Base-by-base conservation (phyloP, 768 basidiomycete species). In the Hericium coralloides region DNA sequence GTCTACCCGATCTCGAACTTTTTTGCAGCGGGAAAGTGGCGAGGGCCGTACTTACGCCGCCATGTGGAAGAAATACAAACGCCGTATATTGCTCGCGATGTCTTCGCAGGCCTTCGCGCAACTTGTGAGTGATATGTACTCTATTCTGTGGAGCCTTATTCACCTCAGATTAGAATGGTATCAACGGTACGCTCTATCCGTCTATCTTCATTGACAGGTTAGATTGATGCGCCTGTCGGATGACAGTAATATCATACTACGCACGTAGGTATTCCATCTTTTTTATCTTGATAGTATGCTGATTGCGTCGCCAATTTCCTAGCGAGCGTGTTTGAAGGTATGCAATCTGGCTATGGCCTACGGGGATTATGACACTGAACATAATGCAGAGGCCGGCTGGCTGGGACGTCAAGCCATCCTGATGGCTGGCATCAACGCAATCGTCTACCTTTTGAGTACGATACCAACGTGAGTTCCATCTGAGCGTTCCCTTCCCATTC, bases 61-160 rank as follows among this genome's bases (percentile, higher is more conserved):
- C 39, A 89, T 98, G 84, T 98, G 94, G 92, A 82, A 70, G 63
- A 80, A 81, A 64, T 97, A 98, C 68, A 87, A 87, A 65, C 84
- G 85, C 31, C 78, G 94, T 37, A 93, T 98, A 12, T 68, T 97
- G 60, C 81, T 98, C 49, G 95, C 95, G 15, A 95, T 95, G 91
- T 91, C 89, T 18, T 92, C 92, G 55, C 95, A 97, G 69, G 89
- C 91, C 43, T 95, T 97, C 71, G 95, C 95, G 45, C 95, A 97
- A 67, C 74, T 97, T 66, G 93, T 92, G 60, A 59, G 90, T 77
- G 5, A 23, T 64, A 47, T 56, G 8, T 54, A 52, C 41, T 57
- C 37, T 14, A 4, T 18, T 48, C 49, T 39, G 52, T 20, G 15
- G 45, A 20, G 6, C 7, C 12, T 43, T 38, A 8, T n/a, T 36